Evolutionary conservation across 2,329 filamentous ascomycete genomes (phyloP).

Genomic region (Colletotrichum spaethianum): DNA sequence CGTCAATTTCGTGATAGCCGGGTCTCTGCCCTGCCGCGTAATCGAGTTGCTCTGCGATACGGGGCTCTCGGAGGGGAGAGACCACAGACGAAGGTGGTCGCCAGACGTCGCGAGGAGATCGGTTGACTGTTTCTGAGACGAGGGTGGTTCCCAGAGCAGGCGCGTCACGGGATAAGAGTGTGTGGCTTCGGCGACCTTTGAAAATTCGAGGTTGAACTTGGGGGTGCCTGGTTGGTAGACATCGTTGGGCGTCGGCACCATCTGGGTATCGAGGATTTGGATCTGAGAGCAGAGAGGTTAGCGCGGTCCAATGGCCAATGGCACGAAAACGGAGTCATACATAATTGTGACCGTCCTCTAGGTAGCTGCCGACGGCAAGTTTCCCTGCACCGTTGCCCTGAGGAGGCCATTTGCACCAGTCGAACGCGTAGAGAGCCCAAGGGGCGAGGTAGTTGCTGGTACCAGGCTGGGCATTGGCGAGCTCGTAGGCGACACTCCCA

Average conservation of each 20-base stretch:
- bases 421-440: conserved; percentile 96
- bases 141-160: conserved; percentile 95
- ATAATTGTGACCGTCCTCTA: conserved; percentile 99
- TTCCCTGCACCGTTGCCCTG: conserved; percentile 87
- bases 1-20: conserved; percentile 83
- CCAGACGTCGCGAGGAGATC: conserved; percentile 95
- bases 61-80: conserved; percentile 80
- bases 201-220: conserved; percentile 88
- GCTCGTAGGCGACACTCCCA: conserved; percentile 75
- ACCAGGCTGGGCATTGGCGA: conserved; percentile 74
- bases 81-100: conserved; percentile 95
- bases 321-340: conserved; percentile 63
- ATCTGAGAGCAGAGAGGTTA: conserved; percentile 70
- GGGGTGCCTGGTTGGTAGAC: conserved; percentile 78
- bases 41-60: conserved; percentile 75
- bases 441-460: conserved; percentile 95
- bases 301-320: background rate
- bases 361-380: conserved; percentile 93
- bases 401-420: conserved; percentile 99
- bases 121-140: conserved; percentile 93
- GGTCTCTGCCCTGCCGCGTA: conserved; percentile 71
- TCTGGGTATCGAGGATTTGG: conserved; percentile 94
- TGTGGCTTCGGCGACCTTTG: conserved; percentile 94
- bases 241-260: conserved; percentile 78
- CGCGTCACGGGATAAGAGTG: conserved; percentile 98